These are phyloP conservation scores for Cercospora brassicicola DNA, from an alignment of 2,329 filamentous ascomycete species.

Conservation along the genomic window DNA sequence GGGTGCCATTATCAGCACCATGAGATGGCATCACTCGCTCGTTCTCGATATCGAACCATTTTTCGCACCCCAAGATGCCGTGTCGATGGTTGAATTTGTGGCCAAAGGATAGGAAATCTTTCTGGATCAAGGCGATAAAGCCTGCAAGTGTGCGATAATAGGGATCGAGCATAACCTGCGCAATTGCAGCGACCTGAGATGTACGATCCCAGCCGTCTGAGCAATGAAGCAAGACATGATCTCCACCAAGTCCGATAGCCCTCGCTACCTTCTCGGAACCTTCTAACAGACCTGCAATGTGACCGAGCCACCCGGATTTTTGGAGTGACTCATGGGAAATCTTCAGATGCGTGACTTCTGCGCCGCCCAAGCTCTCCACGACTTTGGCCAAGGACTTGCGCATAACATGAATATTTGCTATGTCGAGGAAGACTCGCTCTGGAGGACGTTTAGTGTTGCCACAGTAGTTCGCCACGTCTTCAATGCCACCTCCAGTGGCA, in stretches of 20 bases:
- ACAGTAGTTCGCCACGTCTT: slow-evolving; percentile 97
- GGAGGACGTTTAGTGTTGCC: slow-evolving; percentile 63
- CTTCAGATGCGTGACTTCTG: slow-evolving; percentile 78
- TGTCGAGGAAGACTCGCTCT: slow-evolving; percentile 82
- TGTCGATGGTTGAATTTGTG: slow-evolving; percentile 96
- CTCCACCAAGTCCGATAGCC: slow-evolving; percentile 87
- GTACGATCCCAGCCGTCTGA: slow-evolving; percentile 99
- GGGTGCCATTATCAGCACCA: slow-evolving; percentile 48
- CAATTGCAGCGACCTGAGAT: slow-evolving; percentile 85
- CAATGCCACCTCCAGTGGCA: slow-evolving; percentile 85
- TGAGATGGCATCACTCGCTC: slow-evolving; percentile 63
- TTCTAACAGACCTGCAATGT: slow-evolving; percentile 80
- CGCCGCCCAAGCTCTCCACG: slow-evolving; percentile 86
- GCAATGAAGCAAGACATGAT: slow-evolving; percentile 94
- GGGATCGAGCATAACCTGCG: slow-evolving; percentile 91
- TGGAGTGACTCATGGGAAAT: slow-evolving; percentile 78
- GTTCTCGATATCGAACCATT: slow-evolving; percentile 88
- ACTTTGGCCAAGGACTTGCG: slow-evolving; percentile 84
- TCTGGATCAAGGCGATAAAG: slow-evolving; percentile 91
- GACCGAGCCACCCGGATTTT: slow-evolving; percentile 87
- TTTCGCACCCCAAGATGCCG: slow-evolving; percentile 82
- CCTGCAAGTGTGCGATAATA: slow-evolving; percentile 93
- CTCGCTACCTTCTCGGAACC: slow-evolving; percentile 81
- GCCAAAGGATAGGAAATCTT: slow-evolving; percentile 96
- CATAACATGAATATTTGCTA: slow-evolving; percentile 99